A percentile compares a stretch with the other conserved stretches of the same genome.
Evolutionary conservation across 2,329 filamentous ascomycete genomes (phyloP).

Genomic region (Neofusicoccum sp.): DNA sequence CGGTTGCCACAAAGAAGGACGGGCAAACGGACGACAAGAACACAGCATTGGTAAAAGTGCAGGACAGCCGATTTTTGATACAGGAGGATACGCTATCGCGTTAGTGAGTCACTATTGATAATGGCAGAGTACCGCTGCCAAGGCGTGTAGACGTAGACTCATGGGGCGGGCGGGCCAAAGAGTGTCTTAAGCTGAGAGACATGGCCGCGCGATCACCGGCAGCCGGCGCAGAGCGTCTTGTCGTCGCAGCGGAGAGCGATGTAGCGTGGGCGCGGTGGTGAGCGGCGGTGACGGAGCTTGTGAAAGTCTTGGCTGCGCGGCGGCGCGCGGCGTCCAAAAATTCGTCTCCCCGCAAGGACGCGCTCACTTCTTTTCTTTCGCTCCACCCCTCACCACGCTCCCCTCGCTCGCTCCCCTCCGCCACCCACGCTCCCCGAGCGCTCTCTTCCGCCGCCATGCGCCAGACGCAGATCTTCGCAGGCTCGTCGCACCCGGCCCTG

Average conservation of each 20-base stretch:
- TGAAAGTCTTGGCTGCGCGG: conserved; percentile 9
- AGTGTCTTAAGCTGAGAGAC: too few relatives aligned
- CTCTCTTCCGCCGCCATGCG: conserved; percentile 51
- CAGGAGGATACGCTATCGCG: too few relatives aligned
- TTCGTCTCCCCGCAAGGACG: conserved; percentile 10
- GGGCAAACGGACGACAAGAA: too few relatives aligned
- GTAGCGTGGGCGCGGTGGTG: neutral
- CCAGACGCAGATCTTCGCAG: conserved; percentile 66
- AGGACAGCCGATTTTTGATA: too few relatives aligned
- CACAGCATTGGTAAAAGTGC: too few relatives aligned
- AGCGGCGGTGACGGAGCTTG: neutral
- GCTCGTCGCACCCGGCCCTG: conserved; percentile 63
- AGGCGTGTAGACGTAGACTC: too few relatives aligned
- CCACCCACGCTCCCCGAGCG: neutral
- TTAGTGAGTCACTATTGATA: too few relatives aligned
- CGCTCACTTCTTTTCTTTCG: neutral
- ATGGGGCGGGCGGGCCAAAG: too few relatives aligned
- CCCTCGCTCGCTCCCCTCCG: neutral
- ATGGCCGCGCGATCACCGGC: too few relatives aligned
- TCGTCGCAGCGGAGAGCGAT: neutral
- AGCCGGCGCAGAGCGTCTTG: neutral
- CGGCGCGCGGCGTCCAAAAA: conserved; percentile 13
- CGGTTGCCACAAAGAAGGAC: too few relatives aligned
- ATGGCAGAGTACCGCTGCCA: too few relatives aligned
- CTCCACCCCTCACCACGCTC: neutral